Conservation (phyloP, 2,329 filamentous ascomycete species). For the Rhinocladiella mackenziei region DNA sequence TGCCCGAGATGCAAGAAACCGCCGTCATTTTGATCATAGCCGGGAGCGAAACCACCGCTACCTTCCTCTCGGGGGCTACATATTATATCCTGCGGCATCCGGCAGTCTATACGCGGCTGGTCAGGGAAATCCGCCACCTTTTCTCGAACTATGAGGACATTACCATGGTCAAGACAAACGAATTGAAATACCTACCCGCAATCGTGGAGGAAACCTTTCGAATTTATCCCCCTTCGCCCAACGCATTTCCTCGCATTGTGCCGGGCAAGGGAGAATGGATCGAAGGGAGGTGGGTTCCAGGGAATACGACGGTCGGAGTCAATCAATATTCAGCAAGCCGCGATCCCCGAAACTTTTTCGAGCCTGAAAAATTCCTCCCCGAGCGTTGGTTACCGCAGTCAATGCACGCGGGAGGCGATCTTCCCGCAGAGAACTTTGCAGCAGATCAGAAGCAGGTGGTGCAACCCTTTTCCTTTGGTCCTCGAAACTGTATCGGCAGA, state of each 20-base stretch:
- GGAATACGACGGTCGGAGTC: slow-evolving; percentile 39
- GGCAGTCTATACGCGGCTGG: slow-evolving; percentile 32
- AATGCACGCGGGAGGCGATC: too few relatives aligned
- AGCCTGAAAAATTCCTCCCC: slow-evolving; percentile 28
- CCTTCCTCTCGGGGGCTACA: slow-evolving; percentile 41
- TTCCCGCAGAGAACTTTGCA: too few relatives aligned
- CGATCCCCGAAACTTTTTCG: slow-evolving; percentile 23
- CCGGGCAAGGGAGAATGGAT: slow-evolving; percentile 36
- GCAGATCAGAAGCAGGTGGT: slow-evolving; percentile 32
- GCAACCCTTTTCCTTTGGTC: slow-evolving; percentile 50
- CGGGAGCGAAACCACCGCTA: slow-evolving; percentile 48
- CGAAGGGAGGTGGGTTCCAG: slow-evolving; percentile 27
- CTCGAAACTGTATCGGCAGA: slow-evolving; percentile 15
- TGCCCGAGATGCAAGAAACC: slow-evolving; percentile 37
- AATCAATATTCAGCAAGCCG: slow-evolving; percentile 37
- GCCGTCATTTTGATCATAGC: slow-evolving; percentile 37
- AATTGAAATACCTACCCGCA: slow-evolving; percentile 41
- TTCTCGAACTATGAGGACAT: slow-evolving; percentile 42
- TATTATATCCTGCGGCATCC: slow-evolving; percentile 41
- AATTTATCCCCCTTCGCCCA: slow-evolving; percentile 37
- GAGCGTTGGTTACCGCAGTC: slow-evolving; percentile 45
- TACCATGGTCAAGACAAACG: slow-evolving; percentile 31
- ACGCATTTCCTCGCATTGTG: slow-evolving; percentile 23
- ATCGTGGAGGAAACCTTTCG: slow-evolving; percentile 44
- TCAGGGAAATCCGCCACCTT: slow-evolving; percentile 39